These are phyloP conservation scores for Medicago ruthenica DNA, from an alignment of 306 rosid species.

Conservation along the genomic window DNA sequence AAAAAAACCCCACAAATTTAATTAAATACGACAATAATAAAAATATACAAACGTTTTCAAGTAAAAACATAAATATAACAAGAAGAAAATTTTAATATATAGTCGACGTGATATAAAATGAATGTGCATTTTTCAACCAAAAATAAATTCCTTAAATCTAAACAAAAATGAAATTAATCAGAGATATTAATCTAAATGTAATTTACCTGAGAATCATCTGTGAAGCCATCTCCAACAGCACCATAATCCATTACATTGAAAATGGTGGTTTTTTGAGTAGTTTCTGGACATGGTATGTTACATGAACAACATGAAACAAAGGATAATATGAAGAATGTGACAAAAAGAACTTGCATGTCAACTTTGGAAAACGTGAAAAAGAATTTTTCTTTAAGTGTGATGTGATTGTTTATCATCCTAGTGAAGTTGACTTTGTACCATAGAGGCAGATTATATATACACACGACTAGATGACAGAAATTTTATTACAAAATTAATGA, in stretches of 20 bases:
- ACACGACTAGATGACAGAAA: neutral
- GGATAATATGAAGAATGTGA: neutral
- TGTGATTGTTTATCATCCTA: neutral
- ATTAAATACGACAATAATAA: too few species aligned
- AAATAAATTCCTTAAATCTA: neutral
- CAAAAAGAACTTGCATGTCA: neutral
- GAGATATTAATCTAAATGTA: neutral
- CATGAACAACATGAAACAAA: conserved; percentile 31
- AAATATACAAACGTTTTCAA: too few species aligned
- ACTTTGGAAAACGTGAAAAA: neutral
- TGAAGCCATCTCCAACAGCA: conserved; percentile 38
- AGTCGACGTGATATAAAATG: neutral
- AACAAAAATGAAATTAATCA: neutral
- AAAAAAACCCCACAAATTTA: too few species aligned
- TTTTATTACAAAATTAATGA: conserved; percentile 5
- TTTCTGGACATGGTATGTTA: neutral
- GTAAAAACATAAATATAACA: neutral
- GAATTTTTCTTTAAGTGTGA: neutral
- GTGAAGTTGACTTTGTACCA: too few species aligned
- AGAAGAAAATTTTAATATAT: neutral
- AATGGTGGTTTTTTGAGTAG: too few species aligned
- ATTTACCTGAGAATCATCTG: conserved; percentile 43
- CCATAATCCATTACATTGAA: conserved; percentile 41
- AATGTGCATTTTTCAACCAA: neutral
- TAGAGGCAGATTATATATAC: too few species aligned